Conservation (phyloP, 164 flowering plant genomes). For the Nymphaea colorata region DNA sequence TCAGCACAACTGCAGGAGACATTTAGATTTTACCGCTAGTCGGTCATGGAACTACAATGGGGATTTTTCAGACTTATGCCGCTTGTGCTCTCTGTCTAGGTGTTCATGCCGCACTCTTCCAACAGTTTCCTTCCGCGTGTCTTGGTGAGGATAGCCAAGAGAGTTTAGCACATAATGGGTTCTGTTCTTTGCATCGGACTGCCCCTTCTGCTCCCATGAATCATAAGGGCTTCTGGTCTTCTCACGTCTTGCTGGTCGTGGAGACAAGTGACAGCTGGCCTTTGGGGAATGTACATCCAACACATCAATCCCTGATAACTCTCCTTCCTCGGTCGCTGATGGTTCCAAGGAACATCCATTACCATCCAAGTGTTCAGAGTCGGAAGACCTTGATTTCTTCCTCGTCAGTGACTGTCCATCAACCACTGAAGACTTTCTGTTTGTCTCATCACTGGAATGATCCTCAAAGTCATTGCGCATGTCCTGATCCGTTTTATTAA, state of each 20-base stretch:
- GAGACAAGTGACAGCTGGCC: constrained; percentile 17
- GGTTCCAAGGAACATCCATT: not conserved
- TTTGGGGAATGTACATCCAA: constrained; percentile 31
- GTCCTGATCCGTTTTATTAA: constrained; percentile 14
- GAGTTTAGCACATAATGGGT: not conserved
- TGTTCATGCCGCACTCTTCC: constrained; percentile 18
- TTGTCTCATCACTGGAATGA: constrained; percentile 2
- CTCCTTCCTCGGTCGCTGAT: constrained; percentile 47
- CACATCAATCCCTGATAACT: constrained; percentile 25
- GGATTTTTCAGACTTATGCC: constrained; percentile 33
- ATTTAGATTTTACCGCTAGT: not conserved
- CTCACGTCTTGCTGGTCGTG: constrained; percentile 7
- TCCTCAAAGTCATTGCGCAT: constrained; percentile 11
- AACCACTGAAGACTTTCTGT: constrained; percentile 5
- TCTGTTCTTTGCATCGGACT: constrained; percentile 13
- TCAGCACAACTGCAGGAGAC: not conserved
- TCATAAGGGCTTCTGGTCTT: constrained; percentile 28
- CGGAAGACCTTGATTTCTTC: constrained; percentile 5
- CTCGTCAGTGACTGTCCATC: constrained; percentile 6
- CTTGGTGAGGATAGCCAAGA: constrained; percentile 16
- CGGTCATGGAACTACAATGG: not conserved
- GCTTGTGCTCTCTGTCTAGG: constrained; percentile 31
- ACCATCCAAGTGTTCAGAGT: constrained; percentile 3
- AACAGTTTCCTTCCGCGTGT: constrained; percentile 15
- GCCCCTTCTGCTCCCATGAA: constrained; percentile 18